These are phyloP conservation scores for Fusarium napiforme DNA, from an alignment of 2,329 filamentous ascomycete genomes.

Conservation along the genomic window DNA sequence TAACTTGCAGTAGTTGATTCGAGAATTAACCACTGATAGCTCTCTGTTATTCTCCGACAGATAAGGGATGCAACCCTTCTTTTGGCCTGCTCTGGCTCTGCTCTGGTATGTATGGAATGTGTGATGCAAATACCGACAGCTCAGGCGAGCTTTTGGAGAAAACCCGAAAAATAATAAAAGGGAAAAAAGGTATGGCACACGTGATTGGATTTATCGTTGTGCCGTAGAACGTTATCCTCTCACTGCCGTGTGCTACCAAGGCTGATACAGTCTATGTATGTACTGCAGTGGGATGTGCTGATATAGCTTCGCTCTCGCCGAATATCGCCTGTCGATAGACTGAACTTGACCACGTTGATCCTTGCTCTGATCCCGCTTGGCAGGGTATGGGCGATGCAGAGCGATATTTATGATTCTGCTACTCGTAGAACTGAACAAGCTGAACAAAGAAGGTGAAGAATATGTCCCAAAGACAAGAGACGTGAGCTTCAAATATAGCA, in stretches of 20 bases:
- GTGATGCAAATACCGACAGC: constrained; percentile 20
- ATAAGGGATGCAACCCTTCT: constrained; percentile 15
- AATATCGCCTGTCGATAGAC: constrained; percentile 22
- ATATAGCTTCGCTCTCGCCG: constrained; percentile 32
- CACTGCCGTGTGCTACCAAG: constrained; percentile 19
- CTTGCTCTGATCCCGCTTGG: constrained; percentile 24
- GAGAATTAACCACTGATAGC: background rate
- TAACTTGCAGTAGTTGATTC: background rate
- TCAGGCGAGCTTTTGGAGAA: background rate
- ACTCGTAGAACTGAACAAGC: background rate
- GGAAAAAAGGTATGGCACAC: background rate
- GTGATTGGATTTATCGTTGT: constrained; percentile 17
- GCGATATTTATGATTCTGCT: background rate
- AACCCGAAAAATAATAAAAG: constrained; percentile 1
- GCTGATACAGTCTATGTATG: constrained; percentile 4
- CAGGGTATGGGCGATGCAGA: background rate
- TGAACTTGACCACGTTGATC: constrained; percentile 19
- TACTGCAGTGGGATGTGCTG: constrained; percentile 6
- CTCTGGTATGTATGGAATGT: constrained; percentile 3
- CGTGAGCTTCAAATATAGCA: constrained; percentile 11
- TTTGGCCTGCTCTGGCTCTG: background rate
- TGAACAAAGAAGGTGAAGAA: constrained; percentile 7
- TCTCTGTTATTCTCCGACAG: constrained; percentile 26
- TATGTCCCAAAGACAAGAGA: background rate
- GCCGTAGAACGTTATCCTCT: background rate